Conservation (phyloP, 1,284 basidiomycete species). For the Polyporus tsugae region DNA sequence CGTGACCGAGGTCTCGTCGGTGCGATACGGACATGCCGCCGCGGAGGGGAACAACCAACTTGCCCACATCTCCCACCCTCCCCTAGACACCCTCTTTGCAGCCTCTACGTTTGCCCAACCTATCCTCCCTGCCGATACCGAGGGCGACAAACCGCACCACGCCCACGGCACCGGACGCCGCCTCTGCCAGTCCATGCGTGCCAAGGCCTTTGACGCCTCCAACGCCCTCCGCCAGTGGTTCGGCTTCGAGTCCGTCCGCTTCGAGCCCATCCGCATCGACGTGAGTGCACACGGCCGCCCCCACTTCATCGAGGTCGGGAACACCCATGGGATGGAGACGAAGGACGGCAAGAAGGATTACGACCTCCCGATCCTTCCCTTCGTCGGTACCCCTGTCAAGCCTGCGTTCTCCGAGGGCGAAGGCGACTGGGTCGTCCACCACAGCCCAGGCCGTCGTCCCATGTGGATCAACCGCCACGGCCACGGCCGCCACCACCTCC, state of each 20-base stretch:
- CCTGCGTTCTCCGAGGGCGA: conserved; percentile 29
- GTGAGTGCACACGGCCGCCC: conserved; percentile 12
- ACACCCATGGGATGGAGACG: conserved; percentile 8
- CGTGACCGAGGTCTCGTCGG: conserved; percentile 44
- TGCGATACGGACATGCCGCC: conserved; percentile 38
- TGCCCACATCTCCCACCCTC: conserved; percentile 19
- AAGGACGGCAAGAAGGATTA: conserved; percentile 7
- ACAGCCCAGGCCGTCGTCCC: conserved; percentile 35
- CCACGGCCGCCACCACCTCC: conserved; percentile 38
- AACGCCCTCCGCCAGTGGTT: conserved; percentile 59
- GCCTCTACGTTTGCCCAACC: conserved; percentile 21
- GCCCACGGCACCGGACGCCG: conserved; percentile 26
- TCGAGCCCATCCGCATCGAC: conserved; percentile 10
- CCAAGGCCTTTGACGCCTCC: conserved; percentile 55
- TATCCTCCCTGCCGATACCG: conserved; percentile 21
- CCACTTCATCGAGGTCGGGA: conserved; percentile 23
- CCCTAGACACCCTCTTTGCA: conserved; percentile 16
- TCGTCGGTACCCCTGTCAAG: conserved; percentile 44
- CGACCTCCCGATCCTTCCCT: conserved; percentile 45
- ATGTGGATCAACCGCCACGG: conserved; percentile 37
- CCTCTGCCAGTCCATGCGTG: conserved; percentile 39
- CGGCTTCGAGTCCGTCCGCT: conserved; percentile 54
- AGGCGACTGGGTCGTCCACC: conserved; percentile 7
- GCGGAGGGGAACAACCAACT: conserved; percentile 18
- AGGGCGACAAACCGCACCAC: conserved; percentile 20